These are phyloP conservation scores for Boletus tomentosulus DNA, from an alignment of 768 basidiomycete genomes.

Conservation along the genomic window DNA sequence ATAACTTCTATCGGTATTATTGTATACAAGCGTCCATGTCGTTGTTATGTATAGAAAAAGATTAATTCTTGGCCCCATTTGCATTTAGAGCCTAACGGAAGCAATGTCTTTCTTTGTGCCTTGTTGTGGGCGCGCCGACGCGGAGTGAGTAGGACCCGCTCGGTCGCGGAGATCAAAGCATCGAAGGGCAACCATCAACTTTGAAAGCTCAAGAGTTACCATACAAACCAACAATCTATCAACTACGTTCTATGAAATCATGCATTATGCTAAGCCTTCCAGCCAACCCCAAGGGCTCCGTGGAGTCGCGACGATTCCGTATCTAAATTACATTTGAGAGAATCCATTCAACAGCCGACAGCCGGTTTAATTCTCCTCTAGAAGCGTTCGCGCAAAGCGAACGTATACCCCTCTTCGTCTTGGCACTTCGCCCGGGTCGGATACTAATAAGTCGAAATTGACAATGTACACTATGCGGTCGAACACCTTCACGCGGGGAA, in stretches of 20 bases:
- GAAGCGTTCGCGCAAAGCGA: background rate
- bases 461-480: background rate
- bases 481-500: background rate
- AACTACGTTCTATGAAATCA: constrained; percentile 2
- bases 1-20: constrained; percentile 12
- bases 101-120: constrained; percentile 19
- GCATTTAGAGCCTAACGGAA: constrained; percentile 27
- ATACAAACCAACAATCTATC: constrained; percentile 3
- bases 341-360: background rate
- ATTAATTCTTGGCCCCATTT: constrained; percentile 10
- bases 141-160: constrained; percentile 2
- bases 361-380: background rate
- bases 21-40: constrained; percentile 13
- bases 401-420: background rate
- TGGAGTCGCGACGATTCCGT: constrained; percentile 12
- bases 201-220: background rate
- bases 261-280: background rate
- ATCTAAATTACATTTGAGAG: background rate
- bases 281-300: constrained; percentile 24
- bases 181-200: constrained; percentile 7
- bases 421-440: background rate
- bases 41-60: constrained; percentile 1
- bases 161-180: constrained; percentile 31
- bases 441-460: background rate
- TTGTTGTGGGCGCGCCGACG: constrained; percentile 6